Percentiles rank a stretch among this genome's conserved stretches.
Evolutionary conservation across 768 basidiomycete species (phyloP).

Genomic region (Auricularia sp.): DNA sequence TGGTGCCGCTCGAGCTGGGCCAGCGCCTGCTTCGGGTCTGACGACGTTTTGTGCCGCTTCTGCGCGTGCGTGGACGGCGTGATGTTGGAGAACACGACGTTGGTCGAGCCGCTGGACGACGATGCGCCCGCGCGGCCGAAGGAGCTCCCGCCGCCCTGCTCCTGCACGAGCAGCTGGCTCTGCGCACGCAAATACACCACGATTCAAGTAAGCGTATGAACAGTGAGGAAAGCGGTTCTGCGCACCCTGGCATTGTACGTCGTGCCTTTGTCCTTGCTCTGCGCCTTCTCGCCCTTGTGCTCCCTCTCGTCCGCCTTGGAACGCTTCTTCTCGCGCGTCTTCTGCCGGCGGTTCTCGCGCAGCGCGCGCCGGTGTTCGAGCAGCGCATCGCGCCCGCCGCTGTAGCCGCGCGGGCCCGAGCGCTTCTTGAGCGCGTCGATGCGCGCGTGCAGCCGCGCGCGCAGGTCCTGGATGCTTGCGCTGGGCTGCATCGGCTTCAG

Average conservation of each 20-base stretch:
- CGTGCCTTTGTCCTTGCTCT: constrained; percentile 21
- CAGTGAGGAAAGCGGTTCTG: background rate
- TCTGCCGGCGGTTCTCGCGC: constrained; percentile 75
- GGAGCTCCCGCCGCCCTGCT: constrained; percentile 15
- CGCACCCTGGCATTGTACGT: constrained; percentile 45
- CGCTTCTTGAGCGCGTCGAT: constrained; percentile 44
- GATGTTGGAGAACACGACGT: constrained; percentile 58
- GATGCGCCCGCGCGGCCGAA: background rate
- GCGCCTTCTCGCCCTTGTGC: constrained; percentile 32
- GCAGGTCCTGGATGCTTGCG: constrained; percentile 52
- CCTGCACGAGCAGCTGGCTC: constrained; percentile 66
- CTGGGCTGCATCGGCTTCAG: constrained; percentile 53
- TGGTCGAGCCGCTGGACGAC: constrained; percentile 26
- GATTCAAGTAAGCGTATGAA: constrained; percentile 1
- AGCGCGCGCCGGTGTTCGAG: constrained; percentile 74
- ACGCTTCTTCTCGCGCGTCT: constrained; percentile 79
- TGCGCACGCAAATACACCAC: constrained; percentile 18
- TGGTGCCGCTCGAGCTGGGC: constrained; percentile 67
- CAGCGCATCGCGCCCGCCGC: constrained; percentile 60
- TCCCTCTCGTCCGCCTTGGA: constrained; percentile 37
- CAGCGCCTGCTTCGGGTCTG: constrained; percentile 81
- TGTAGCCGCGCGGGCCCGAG: constrained; percentile 25
- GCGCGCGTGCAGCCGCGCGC: constrained; percentile 63
- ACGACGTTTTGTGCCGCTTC: constrained; percentile 51
- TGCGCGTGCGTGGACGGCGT: constrained; percentile 39